Base-by-base conservation (phyloP, 352 stramenopile genomes). In the Phytopythium mirpurense region DNA sequence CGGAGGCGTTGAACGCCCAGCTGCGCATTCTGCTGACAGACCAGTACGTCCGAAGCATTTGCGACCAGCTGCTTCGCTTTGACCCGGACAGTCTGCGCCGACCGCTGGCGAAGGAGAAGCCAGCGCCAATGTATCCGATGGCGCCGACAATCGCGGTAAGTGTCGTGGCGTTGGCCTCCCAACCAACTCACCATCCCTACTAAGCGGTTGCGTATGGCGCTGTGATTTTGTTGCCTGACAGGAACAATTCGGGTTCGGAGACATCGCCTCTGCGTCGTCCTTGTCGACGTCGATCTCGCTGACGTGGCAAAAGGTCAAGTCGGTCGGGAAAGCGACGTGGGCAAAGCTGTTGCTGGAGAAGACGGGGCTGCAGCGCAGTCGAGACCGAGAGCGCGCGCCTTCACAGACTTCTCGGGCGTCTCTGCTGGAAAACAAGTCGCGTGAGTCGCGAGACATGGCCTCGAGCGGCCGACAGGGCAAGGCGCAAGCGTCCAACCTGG, bases 161-260 rank as follows among this genome's bases (percentile, higher is more conserved):
- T 49, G 16, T 2, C 16, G 16, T 23, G 12, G n/a, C 5, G 35
- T 14, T 43, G 9, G 29, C 15, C 8, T 56, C 24, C 12, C 24
- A 19, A 1, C 16, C 38, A 14, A n/a, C 11, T 54, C 38, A 16
- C 1, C 2, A 16, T 49, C 12, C 35, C 1, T 42, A 43, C 44
- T 54, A 15, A 62, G 32, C 29, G 29, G 29, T 9, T 32, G 5
- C 9, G 29, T 5, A 10, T 9, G 5, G 29, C 21, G 19, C 11
- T 35, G n/a, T 14, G 7, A 59, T 23, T 8, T 16, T 23, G 9
- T 16, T 43, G 9, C n/a, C 24, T 24, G 37, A 15, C 53, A 89
- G 79, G 79, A 86, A 53, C 72, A 87, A 81, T 90, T 80, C 54
- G 79, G 79, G 2, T 90, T 90, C 63, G 79, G 75, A 8, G 74